Conservation (phyloP, 257 asterid genomes). For the Solanum chilense region DNA sequence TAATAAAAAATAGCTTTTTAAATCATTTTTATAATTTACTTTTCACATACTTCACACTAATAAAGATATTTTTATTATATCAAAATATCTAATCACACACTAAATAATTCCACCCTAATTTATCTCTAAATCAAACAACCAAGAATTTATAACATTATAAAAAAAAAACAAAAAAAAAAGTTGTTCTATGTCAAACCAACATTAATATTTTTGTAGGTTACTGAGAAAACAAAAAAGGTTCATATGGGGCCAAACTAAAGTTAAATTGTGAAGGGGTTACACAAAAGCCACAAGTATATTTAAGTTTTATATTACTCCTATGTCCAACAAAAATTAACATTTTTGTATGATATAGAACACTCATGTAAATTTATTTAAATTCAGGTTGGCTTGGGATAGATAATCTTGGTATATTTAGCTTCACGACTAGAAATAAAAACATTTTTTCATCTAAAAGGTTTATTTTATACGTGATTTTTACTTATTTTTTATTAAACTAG, state of each 20-base stretch:
- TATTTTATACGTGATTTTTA: background rate
- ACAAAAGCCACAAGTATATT: background rate
- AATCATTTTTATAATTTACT: no score
- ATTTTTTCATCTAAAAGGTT: background rate
- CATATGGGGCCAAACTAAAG: background rate
- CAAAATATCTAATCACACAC: background rate
- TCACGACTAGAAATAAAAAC: background rate
- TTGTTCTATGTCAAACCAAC: background rate
- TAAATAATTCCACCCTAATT: no score
- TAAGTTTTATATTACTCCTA: background rate
- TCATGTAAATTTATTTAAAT: background rate
- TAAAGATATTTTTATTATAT: no score
- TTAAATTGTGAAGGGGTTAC: background rate
- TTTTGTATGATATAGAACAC: background rate
- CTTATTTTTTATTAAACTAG: background rate
- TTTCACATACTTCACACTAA: background rate
- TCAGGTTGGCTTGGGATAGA: background rate
- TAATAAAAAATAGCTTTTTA: no score
- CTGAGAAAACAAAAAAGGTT: background rate
- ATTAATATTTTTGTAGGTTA: background rate
- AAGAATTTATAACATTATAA: background rate
- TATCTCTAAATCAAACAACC: background rate
- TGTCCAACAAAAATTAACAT: background rate
- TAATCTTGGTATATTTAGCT: background rate
- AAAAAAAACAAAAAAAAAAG: background rate